Conservation (phyloP, 805 yeast species). For the Wickerhamomyces bovis region DNA sequence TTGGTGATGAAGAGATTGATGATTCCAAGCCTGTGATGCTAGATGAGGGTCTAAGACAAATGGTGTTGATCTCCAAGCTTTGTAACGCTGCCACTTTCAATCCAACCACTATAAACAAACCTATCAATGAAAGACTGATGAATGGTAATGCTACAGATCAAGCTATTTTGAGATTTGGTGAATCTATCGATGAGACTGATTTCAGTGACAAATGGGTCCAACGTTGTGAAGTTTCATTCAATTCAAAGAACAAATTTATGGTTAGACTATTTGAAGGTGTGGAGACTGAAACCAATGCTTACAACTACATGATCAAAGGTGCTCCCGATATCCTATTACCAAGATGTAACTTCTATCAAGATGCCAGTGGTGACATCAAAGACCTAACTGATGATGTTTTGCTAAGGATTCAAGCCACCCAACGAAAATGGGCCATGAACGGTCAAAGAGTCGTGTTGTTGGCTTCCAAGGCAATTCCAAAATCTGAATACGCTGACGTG, state of each 20-base stretch:
- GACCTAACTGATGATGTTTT: constrained; percentile 6
- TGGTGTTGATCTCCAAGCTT: constrained; percentile 23
- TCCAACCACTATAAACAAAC: constrained; percentile 8
- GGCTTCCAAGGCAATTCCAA: constrained; percentile 26
- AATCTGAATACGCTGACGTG: constrained; percentile 3
- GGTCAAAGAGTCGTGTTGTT: constrained; percentile 37
- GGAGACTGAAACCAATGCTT: constrained; percentile 1
- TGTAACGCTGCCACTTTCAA: constrained; percentile 33
- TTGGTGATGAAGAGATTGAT: constrained; percentile 4
- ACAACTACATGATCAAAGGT: constrained; percentile 31
- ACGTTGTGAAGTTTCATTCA: constrained; percentile 33
- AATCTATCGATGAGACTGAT: constrained; percentile 12
- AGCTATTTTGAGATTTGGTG: constrained; percentile 35
- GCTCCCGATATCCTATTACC: constrained; percentile 40
- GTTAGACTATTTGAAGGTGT: constrained; percentile 25
- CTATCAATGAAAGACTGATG: constrained; percentile 21
- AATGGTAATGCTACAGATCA: constrained; percentile 46
- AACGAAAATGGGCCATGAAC: constrained; percentile 29
- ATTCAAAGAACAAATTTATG: constrained; percentile 42
- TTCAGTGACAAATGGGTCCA: constrained; percentile 20
- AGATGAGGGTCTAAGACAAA: constrained; percentile 1
- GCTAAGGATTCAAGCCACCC: constrained; percentile 20
- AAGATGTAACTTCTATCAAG: constrained; percentile 22
- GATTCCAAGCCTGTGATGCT: background rate
- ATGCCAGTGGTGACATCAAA: constrained; percentile 11